phyloP scores from a whole-genome alignment of 257 asterid species.

The Verbena officinalis region DNA sequence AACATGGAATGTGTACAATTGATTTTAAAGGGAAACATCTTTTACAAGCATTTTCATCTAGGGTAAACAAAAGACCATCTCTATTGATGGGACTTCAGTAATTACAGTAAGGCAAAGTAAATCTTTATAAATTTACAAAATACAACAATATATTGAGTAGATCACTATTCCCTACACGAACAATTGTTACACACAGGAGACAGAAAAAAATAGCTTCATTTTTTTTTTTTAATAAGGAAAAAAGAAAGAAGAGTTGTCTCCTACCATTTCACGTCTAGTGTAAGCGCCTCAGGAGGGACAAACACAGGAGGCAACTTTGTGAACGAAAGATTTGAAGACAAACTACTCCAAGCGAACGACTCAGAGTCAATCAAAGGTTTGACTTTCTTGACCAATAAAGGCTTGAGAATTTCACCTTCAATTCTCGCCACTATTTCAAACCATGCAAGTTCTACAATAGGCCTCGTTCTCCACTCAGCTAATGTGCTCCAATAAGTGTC shows the following conservation, averaged over 20 bases:
- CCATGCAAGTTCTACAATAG: slow-evolving; percentile 55
- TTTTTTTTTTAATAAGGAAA: too few species aligned
- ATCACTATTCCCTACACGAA: slow-evolving; percentile 24
- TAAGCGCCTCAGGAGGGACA: slow-evolving; percentile 73
- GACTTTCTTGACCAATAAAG: slow-evolving; percentile 51
- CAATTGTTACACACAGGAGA: slow-evolving; percentile 14
- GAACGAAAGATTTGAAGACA: slow-evolving; percentile 74
- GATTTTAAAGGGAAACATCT: not conserved
- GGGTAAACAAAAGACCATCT: not conserved
- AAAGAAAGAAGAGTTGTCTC: too few species aligned
- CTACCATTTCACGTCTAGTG: slow-evolving; percentile 88
- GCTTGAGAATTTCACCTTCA: slow-evolving; percentile 61
- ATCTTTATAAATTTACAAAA: slow-evolving; percentile 7
- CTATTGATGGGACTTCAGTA: not conserved
- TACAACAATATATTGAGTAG: slow-evolving; percentile 12
- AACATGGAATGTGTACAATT: not conserved
- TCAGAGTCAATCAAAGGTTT: slow-evolving; percentile 56
- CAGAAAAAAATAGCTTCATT: too few species aligned
- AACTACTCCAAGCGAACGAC: slow-evolving; percentile 67
- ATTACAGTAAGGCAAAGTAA: slow-evolving; percentile 2
- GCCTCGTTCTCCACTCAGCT: slow-evolving; percentile 88
- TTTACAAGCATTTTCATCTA: not conserved
- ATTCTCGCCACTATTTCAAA: slow-evolving; percentile 69
- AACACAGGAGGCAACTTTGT: slow-evolving; percentile 69
- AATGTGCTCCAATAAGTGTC: slow-evolving; percentile 69